These are phyloP conservation scores for Lathyrus sativus DNA, from an alignment of 306 rosid species.

Conservation along the genomic window DNA sequence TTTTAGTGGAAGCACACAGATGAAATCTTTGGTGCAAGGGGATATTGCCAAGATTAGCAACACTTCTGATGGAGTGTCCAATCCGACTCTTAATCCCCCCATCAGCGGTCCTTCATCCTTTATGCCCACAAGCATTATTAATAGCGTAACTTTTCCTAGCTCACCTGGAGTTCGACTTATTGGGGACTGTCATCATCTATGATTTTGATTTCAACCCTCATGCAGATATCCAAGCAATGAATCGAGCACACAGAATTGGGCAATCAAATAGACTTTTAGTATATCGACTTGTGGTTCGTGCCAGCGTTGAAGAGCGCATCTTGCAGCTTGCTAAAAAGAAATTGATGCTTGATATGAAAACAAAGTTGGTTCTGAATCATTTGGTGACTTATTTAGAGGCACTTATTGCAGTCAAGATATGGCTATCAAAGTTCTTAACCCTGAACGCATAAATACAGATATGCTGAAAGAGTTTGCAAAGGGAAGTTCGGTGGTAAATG, in stretches of 20 bases:
- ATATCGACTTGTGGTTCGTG: conserved; percentile 97
- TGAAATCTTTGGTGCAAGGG: too few relatives aligned
- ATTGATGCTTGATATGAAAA: conserved; percentile 97
- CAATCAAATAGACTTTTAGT: conserved; percentile 97
- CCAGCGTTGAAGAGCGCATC: conserved; percentile 99
- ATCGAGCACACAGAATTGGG: conserved; percentile 99
- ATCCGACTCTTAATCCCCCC: conserved; percentile 68
- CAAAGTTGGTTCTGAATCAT: too few relatives aligned
- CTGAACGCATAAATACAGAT: too few relatives aligned
- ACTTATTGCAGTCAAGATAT: too few relatives aligned
- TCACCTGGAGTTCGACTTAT: conserved; percentile 95
- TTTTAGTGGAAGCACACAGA: too few relatives aligned
- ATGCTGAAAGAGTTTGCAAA: too few relatives aligned
- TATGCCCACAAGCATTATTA: conserved; percentile 91
- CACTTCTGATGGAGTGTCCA: conserved; percentile 78
- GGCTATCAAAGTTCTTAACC: too few relatives aligned
- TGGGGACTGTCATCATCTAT: conserved; percentile 95
- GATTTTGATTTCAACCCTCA: conserved; percentile 99
- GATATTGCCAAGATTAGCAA: too few relatives aligned
- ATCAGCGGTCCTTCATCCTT: conserved; percentile 82
- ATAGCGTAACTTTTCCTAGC: conserved; percentile 94
- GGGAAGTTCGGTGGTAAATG: too few relatives aligned
- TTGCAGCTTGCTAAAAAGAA: conserved; percentile 99
- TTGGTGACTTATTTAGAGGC: too few relatives aligned
- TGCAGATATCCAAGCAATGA: conserved; percentile 99